A percentile compares a stretch with the other conserved stretches of the same genome.
Conservation (phyloP, 257 asterid genomes). For the Nicotiana tomentosiformis region DNA sequence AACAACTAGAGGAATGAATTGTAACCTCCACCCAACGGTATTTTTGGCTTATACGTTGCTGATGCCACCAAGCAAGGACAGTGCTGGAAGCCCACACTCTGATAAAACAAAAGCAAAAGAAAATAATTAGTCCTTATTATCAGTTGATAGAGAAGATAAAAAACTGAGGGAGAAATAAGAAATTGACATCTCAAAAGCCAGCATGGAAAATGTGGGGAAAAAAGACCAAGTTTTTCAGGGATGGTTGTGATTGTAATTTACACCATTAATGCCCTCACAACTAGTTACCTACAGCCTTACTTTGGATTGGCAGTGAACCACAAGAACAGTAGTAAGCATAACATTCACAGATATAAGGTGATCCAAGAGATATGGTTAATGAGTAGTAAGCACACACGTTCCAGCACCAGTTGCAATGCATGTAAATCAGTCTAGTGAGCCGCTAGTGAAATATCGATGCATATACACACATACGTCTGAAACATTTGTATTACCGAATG, state of each 20-base stretch:
- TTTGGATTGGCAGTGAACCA: neutral
- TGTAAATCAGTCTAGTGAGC: neutral
- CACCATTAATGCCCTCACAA: neutral
- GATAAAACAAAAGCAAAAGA: conserved; percentile 17
- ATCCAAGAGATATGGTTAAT: neutral
- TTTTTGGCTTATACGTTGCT: conserved; percentile 56
- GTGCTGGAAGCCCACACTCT: conserved; percentile 55
- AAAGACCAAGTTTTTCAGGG: neutral
- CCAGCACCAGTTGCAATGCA: neutral
- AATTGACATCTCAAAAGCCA: neutral
- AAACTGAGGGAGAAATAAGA: neutral
- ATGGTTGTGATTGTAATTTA: neutral
- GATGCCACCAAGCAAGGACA: conserved; percentile 55
- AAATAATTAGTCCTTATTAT: neutral
- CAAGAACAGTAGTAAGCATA: neutral
- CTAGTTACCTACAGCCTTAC: neutral
- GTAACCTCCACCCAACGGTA: conserved; percentile 76
- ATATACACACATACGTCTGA: neutral
- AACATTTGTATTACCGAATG: neutral
- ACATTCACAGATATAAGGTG: neutral
- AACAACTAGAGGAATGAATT: conserved; percentile 47
- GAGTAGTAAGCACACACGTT: neutral
- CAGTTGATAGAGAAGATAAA: neutral
- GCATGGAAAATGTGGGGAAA: neutral
- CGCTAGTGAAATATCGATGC: neutral